These are phyloP conservation scores for Pichia occidentalis DNA, from an alignment of 805 yeast species.

Conservation along the genomic window DNA sequence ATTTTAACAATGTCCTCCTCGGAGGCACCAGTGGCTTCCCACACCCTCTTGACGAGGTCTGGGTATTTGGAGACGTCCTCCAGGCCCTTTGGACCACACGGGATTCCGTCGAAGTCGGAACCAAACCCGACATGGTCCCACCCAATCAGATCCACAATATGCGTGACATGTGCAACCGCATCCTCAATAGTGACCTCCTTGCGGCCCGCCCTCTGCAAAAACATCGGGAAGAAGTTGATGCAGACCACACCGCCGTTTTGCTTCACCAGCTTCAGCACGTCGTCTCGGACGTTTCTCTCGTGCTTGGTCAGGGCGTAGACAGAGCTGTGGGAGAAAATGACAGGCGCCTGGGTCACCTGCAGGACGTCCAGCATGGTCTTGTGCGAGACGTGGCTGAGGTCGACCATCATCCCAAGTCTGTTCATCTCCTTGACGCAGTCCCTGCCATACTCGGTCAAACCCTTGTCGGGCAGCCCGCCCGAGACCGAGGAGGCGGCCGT, in stretches of 20 bases:
- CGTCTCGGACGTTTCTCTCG: slow-evolving; percentile 44
- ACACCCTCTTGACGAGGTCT: slow-evolving; percentile 33
- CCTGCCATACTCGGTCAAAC: slow-evolving; percentile 37
- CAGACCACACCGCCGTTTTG: slow-evolving; percentile 45
- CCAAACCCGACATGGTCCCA: slow-evolving; percentile 53
- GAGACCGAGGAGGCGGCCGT: slow-evolving; percentile 45
- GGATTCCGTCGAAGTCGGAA: slow-evolving; percentile 49
- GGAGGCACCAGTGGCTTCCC: slow-evolving; percentile 32
- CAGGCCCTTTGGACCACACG: slow-evolving; percentile 38
- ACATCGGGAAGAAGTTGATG: slow-evolving; percentile 41
- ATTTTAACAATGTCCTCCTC: slow-evolving; percentile 38
- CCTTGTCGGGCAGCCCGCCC: slow-evolving; percentile 40
- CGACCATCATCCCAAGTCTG: slow-evolving; percentile 49
- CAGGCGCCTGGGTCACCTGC: slow-evolving; percentile 38
- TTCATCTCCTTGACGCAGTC: slow-evolving; percentile 44
- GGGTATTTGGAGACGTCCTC: slow-evolving; percentile 54
- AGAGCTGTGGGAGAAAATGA: slow-evolving; percentile 46
- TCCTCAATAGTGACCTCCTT: slow-evolving; percentile 42
- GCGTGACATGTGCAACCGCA: slow-evolving; percentile 40
- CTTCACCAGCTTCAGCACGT: slow-evolving; percentile 34
- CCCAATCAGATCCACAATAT: slow-evolving; percentile 40
- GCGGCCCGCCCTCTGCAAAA: slow-evolving; percentile 25
- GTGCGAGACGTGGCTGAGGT: slow-evolving; percentile 44
- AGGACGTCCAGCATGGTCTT: slow-evolving; percentile 44
- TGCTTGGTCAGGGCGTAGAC: slow-evolving; percentile 36